These are phyloP conservation scores for Pythium rishiriense DNA, from an alignment of 352 stramenopile species.

Conservation along the genomic window DNA sequence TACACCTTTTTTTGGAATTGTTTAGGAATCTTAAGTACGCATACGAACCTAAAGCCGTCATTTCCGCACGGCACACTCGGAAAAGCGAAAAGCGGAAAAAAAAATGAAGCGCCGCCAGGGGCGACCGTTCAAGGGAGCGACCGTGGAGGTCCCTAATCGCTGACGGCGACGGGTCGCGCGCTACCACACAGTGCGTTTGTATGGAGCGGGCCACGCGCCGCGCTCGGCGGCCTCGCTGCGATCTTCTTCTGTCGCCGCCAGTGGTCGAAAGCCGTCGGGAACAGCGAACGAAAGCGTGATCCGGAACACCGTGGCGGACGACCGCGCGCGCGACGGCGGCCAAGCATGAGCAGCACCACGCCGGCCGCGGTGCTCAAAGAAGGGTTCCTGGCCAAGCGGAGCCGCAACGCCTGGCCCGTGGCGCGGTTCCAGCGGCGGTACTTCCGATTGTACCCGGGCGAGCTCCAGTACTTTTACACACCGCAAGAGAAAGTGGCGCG, in stretches of 20 bases:
- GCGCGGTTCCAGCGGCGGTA: slow-evolving; percentile 55
- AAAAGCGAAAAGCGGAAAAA: neutral
- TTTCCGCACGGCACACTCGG: neutral
- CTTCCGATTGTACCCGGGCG: slow-evolving; percentile 62
- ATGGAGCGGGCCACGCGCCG: neutral
- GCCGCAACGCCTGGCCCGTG: slow-evolving; percentile 25
- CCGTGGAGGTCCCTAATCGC: neutral
- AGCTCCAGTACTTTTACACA: slow-evolving; percentile 62
- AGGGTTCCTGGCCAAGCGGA: slow-evolving; percentile 72
- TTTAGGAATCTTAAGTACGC: slow-evolving; percentile 10
- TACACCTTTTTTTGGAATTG: neutral
- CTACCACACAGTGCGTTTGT: neutral
- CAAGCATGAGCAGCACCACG: slow-evolving; percentile 23
- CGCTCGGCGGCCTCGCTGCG: neutral
- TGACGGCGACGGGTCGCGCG: neutral
- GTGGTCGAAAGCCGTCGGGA: neutral
- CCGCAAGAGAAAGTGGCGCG: slow-evolving; percentile 36
- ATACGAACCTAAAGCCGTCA: neutral
- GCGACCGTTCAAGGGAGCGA: slow-evolving; percentile 1
- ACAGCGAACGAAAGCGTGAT: no score
- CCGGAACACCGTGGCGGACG: no score
- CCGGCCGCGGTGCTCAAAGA: slow-evolving; percentile 57
- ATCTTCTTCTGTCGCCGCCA: slow-evolving; percentile 5
- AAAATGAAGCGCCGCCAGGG: slow-evolving; percentile 1
- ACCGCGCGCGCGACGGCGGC: neutral